Evolutionary conservation across 225 moss, liverwort and hornwort genomes (phyloP).

Genomic region (Asterella californica): DNA sequence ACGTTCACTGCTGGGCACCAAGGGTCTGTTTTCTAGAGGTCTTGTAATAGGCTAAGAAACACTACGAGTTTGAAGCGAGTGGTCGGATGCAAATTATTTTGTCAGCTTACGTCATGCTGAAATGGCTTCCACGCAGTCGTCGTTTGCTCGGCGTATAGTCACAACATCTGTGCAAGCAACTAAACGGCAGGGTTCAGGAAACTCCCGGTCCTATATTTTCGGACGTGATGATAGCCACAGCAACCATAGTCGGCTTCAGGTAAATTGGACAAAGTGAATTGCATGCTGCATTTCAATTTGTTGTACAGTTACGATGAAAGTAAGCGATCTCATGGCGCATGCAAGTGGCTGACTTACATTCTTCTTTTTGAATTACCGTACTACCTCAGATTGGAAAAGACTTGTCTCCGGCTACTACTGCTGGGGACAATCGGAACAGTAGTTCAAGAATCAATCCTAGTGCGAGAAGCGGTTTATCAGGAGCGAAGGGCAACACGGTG

Average conservation of each 20-base stretch:
- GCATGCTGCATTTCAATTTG: background rate
- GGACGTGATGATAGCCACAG: constrained; percentile 85
- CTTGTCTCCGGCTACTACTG: background rate
- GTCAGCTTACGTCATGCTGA: background rate
- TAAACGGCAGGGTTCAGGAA: constrained; percentile 58
- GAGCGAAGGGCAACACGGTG: background rate
- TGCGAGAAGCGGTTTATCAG: background rate
- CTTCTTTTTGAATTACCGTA: background rate
- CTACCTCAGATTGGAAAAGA: constrained; percentile 21
- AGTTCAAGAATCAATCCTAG: background rate
- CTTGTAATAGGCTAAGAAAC: background rate
- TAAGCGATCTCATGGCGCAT: background rate
- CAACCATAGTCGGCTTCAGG: constrained; percentile 43
- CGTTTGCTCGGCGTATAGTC: constrained; percentile 65
- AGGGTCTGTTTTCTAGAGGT: background rate
- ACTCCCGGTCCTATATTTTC: constrained; percentile 82
- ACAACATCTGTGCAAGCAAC: constrained; percentile 55
- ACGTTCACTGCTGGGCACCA: background rate
- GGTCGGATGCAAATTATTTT: background rate
- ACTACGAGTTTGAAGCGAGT: background rate
- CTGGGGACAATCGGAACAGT: background rate
- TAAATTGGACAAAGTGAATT: constrained; percentile 50
- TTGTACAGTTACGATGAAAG: background rate
- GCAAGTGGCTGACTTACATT: background rate
- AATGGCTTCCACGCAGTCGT: constrained; percentile 46